Evolutionary conservation across 345 rosid species (phyloP).

Genomic region (Xanthoceras sorbifolium): DNA sequence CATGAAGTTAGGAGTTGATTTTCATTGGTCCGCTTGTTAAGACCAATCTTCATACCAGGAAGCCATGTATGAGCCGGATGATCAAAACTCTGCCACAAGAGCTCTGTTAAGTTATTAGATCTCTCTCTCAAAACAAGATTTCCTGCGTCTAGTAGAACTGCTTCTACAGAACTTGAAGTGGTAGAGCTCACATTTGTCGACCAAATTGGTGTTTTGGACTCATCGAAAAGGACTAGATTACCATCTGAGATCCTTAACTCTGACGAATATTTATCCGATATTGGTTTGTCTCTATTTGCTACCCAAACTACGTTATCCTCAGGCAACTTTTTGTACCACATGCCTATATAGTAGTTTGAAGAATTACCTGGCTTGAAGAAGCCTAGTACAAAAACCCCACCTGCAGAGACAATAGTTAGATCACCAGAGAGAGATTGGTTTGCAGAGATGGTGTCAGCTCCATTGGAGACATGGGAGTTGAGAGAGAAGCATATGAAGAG

Average conservation of each 20-base stretch:
- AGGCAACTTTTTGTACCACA: constrained; percentile 24
- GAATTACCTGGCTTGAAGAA: constrained; percentile 37
- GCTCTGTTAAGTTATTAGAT: constrained; percentile 21
- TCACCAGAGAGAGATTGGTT: constrained; percentile 27
- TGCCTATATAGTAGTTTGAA: constrained; percentile 28
- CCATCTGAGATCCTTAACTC: constrained; percentile 28
- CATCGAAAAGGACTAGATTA: constrained; percentile 27
- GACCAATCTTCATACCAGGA: constrained; percentile 58
- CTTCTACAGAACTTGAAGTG: constrained; percentile 11
- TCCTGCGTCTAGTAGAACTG: constrained; percentile 43
- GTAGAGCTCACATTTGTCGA: constrained; percentile 15
- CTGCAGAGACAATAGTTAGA: constrained; percentile 25
- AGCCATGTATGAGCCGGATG: constrained; percentile 66
- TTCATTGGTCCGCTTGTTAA: constrained; percentile 37
- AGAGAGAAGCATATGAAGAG: constrained; percentile 23
- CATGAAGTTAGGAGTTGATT: constrained; percentile 55
- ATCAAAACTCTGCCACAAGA: constrained; percentile 77
- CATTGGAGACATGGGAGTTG: constrained; percentile 2
- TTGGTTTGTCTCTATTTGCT: constrained; percentile 29
- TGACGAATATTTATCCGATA: constrained; percentile 22
- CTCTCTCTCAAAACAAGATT: constrained; percentile 42
- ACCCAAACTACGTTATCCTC: constrained; percentile 25
- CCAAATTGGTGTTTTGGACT: constrained; percentile 4
- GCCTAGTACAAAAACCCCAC: constrained; percentile 21
- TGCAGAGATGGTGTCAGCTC: constrained; percentile 25